These are phyloP conservation scores for Phytophthora megakarya DNA, from an alignment of 352 stramenopile species.

Conservation along the genomic window DNA sequence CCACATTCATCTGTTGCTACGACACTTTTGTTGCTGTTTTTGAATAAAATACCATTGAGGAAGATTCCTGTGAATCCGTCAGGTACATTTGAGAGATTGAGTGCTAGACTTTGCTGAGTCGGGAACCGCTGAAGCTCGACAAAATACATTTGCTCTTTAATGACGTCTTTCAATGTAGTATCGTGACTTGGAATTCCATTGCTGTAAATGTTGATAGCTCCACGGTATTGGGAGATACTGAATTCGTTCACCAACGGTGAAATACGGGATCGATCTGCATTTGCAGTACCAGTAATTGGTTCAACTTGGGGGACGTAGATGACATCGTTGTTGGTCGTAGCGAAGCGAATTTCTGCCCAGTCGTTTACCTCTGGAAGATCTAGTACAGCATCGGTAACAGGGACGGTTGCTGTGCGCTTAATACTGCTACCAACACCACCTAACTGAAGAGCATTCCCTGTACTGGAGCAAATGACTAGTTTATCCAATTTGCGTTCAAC, in stretches of 20 bases:
- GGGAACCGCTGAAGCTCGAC: constrained; percentile 66
- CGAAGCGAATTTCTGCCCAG: constrained; percentile 63
- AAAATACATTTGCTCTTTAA: constrained; percentile 56
- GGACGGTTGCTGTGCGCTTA: constrained; percentile 45
- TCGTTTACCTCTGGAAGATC: constrained; percentile 66
- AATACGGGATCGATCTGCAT: constrained; percentile 2
- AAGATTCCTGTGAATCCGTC: constrained; percentile 55
- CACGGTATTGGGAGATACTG: constrained; percentile 44
- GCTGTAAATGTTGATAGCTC: constrained; percentile 59
- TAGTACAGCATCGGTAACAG: constrained; percentile 53
- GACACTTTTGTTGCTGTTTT: constrained; percentile 20
- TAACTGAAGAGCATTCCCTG: constrained; percentile 56
- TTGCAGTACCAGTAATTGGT: constrained; percentile 30
- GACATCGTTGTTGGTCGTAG: constrained; percentile 35
- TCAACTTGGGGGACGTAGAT: constrained; percentile 64
- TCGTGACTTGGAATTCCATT: constrained; percentile 63
- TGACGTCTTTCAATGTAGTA: constrained; percentile 13
- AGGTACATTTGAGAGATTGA: constrained; percentile 20
- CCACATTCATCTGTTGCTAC: constrained; percentile 48
- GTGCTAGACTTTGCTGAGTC: constrained; percentile 29
- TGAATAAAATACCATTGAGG: constrained; percentile 68
- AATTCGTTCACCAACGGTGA: constrained; percentile 42
- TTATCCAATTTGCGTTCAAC: constrained; percentile 51
- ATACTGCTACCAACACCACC: constrained; percentile 43
- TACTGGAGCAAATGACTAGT: constrained; percentile 49